Conservation (phyloP, 139 green algal genomes). For the Micractinium sp. region DNA sequence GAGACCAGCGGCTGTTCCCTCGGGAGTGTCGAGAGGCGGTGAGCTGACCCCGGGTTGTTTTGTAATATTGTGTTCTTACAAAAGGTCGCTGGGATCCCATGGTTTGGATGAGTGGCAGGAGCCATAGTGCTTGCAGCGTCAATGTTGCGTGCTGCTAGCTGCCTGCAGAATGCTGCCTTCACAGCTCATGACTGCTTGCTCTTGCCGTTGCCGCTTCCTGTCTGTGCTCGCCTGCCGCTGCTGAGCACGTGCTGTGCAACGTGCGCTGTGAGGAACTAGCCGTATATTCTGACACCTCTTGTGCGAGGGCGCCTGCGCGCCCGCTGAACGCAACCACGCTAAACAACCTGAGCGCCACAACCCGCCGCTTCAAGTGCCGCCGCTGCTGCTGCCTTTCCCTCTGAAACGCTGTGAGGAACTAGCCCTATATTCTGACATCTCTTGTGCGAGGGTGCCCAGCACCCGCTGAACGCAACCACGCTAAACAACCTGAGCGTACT, state of each 20-base stretch:
- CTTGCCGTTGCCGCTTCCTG: neutral
- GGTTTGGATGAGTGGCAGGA: no score
- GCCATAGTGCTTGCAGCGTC: neutral
- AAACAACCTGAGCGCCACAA: neutral
- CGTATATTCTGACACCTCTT: neutral
- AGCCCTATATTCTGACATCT: constrained; percentile 39
- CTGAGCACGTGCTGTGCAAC: no score
- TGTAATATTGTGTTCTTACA: no score
- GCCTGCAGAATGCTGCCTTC: no score
- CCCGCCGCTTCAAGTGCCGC: no score
- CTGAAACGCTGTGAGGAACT: neutral
- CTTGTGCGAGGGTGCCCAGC: constrained; percentile 33
- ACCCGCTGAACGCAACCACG: constrained; percentile 36
- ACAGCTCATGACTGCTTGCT: neutral
- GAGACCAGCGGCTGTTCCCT: constrained; percentile 70
- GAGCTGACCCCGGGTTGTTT: constrained; percentile 30
- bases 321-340: constrained; percentile 28
- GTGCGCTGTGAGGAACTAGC: constrained; percentile 22
- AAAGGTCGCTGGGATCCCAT: no score
- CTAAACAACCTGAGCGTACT: neutral
- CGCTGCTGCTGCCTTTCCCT: neutral
- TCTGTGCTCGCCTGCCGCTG: neutral
- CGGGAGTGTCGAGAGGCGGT: constrained; percentile 86
- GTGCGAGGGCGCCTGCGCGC: neutral
- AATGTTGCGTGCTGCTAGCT: no score